These are phyloP conservation scores for Salix arbutifolia DNA, from an alignment of 345 rosid species.

Conservation along the genomic window DNA sequence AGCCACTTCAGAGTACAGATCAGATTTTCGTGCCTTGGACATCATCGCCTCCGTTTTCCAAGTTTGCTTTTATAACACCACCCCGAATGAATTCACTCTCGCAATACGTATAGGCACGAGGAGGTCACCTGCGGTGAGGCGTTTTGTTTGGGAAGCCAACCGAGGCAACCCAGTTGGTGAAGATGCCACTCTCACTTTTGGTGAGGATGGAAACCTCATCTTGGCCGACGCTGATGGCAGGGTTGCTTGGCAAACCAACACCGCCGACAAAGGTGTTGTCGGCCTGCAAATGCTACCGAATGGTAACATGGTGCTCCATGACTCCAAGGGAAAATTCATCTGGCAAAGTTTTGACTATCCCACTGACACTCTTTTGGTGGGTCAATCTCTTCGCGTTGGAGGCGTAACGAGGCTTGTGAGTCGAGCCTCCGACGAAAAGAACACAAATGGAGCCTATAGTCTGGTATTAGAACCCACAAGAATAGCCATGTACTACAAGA, in stretches of 20 bases:
- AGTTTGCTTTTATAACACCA: conserved; percentile 58
- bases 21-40: conserved; percentile 24
- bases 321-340: conserved; percentile 9
- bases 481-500: conserved; percentile 32
- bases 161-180: conserved; percentile 26
- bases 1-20: conserved; percentile 32
- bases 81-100: conserved; percentile 53
- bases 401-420: conserved; percentile 47
- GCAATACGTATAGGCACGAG: conserved; percentile 45
- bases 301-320: conserved; percentile 16
- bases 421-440: conserved; percentile 29
- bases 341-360: conserved; percentile 43
- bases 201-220: conserved; percentile 32
- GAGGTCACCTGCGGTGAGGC: conserved; percentile 29
- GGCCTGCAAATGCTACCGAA: conserved; percentile 2
- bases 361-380: conserved; percentile 46
- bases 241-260: conserved; percentile 35
- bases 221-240: conserved; percentile 24
- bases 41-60: conserved; percentile 38
- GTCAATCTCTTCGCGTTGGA: conserved; percentile 34
- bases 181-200: conserved; percentile 27
- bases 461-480: conserved; percentile 48
- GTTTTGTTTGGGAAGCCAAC: conserved; percentile 49
- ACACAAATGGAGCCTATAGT: conserved; percentile 46
- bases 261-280: conserved; percentile 29